Evolutionary conservation across 139 green algal genomes (phyloP).

Genomic region (Medakamo hakoo): DNA sequence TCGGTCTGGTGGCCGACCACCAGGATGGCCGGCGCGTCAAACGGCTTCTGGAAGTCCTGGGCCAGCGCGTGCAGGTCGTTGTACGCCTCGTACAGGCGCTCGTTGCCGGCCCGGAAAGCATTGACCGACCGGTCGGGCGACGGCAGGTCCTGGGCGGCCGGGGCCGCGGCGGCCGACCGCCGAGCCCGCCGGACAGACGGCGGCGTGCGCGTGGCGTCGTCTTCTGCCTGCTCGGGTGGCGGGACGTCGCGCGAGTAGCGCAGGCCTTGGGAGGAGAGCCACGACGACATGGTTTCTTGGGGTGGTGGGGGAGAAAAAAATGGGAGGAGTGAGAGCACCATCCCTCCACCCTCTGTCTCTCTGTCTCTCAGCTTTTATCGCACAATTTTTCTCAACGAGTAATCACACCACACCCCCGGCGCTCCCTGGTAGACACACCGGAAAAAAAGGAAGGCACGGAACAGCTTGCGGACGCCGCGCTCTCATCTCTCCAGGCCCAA

Average conservation of each 20-base stretch:
- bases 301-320: not conserved
- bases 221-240: not conserved
- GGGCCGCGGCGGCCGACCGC: constrained; percentile 1
- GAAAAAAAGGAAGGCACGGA: not conserved
- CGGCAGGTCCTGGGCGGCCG: constrained; percentile 1
- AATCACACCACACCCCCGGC: no score
- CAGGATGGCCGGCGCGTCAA: constrained; percentile 87
- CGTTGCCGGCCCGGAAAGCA: constrained; percentile 49
- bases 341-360: no score
- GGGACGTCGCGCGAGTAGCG: not conserved
- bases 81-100: constrained; percentile 84
- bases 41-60: constrained; percentile 87
- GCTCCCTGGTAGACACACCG: no score
- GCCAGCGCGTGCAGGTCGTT: constrained; percentile 78
- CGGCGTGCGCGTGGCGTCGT: constrained; percentile 28
- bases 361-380: no score
- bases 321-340: no score
- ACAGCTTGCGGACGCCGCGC: not conserved
- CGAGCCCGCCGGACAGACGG: constrained; percentile 8
- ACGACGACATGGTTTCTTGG: not conserved
- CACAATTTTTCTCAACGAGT: no score
- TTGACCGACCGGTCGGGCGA: constrained; percentile 26
- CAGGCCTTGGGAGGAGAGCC: not conserved
- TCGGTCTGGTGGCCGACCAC: constrained; percentile 95
- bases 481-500: not conserved